Conservation (phyloP, 1,139 yeast genomes). For the Blastobotrys illinoisensis region DNA sequence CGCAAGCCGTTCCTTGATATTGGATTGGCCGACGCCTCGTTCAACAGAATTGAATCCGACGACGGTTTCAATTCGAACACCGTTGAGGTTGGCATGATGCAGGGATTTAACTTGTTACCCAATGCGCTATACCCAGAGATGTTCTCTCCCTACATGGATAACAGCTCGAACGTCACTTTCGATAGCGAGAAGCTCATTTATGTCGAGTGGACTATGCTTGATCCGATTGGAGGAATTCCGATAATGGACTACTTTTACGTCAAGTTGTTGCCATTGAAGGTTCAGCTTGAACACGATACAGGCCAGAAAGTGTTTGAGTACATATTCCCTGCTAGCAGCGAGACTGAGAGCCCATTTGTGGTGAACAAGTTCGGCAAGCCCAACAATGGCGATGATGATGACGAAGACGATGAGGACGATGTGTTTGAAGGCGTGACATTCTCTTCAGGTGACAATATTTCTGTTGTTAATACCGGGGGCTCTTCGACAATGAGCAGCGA, state of each 20-base stretch:
- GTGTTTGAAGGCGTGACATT: constrained; percentile 1
- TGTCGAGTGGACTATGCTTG: constrained; percentile 66
- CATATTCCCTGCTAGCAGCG: constrained; percentile 50
- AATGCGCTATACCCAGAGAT: constrained; percentile 66
- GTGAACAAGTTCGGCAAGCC: constrained; percentile 12
- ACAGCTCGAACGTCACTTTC: constrained; percentile 13
- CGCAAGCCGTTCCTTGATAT: constrained; percentile 67
- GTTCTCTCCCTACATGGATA: constrained; percentile 46
- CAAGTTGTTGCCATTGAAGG: constrained; percentile 56
- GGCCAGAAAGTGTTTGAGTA: constrained; percentile 59
- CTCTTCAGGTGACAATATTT: background rate
- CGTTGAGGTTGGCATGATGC: constrained; percentile 56
- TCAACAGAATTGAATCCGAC: constrained; percentile 53
- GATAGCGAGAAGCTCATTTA: constrained; percentile 40
- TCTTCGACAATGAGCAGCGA: background rate
- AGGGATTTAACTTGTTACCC: constrained; percentile 63
- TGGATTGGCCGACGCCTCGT: constrained; percentile 58
- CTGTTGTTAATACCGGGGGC: background rate
- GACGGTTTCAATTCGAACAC: constrained; percentile 62
- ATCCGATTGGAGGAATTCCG: constrained; percentile 82
- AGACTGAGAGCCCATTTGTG: constrained; percentile 24
- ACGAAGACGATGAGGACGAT: constrained; percentile 10
- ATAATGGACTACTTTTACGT: constrained; percentile 51
- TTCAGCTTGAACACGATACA: constrained; percentile 67
- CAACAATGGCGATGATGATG: constrained; percentile 9